These are phyloP conservation scores for Corylus heterophylla DNA, from an alignment of 306 rosid genomes.

Conservation along the genomic window DNA sequence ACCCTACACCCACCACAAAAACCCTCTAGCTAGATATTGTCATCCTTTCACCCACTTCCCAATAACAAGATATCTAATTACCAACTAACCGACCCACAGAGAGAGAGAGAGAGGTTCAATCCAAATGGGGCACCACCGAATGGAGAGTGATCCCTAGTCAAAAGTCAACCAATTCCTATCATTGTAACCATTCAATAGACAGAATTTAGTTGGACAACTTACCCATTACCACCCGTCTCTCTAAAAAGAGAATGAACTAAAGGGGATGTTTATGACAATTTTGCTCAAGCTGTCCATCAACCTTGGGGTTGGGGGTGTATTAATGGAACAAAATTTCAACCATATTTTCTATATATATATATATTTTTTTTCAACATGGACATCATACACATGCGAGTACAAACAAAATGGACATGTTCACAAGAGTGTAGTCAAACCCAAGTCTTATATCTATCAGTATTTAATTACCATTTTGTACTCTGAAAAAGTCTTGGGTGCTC, in stretches of 20 bases:
- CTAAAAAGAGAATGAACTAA: constrained; percentile 47
- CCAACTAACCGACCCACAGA: constrained; percentile 27
- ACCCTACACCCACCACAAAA: constrained; percentile 57
- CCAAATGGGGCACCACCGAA: constrained; percentile 32
- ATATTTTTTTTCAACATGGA: no score
- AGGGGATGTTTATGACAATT: constrained; percentile 3
- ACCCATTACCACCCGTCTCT: constrained; percentile 40
- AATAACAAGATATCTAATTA: constrained; percentile 49
- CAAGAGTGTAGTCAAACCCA: background rate
- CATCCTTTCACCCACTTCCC: constrained; percentile 49
- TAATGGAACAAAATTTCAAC: background rate
- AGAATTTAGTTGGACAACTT: constrained; percentile 36
- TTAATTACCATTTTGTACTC: no score
- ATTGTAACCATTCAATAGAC: constrained; percentile 37
- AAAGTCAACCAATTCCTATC: constrained; percentile 44
- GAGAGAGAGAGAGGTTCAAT: constrained; percentile 6
- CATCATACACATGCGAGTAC: no score
- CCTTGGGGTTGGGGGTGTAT: background rate
- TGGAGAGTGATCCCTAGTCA: constrained; percentile 37
- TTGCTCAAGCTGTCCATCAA: constrained; percentile 20
- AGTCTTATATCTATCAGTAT: no score
- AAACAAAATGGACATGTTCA: background rate
- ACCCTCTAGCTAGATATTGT: background rate
- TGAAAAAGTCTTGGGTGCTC: no score
- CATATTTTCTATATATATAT: no score